A percentile compares a stretch with the other conserved stretches of the same genome.
Conservation (phyloP, 75 land plant genomes). For the Selaginella tamariscina region DNA sequence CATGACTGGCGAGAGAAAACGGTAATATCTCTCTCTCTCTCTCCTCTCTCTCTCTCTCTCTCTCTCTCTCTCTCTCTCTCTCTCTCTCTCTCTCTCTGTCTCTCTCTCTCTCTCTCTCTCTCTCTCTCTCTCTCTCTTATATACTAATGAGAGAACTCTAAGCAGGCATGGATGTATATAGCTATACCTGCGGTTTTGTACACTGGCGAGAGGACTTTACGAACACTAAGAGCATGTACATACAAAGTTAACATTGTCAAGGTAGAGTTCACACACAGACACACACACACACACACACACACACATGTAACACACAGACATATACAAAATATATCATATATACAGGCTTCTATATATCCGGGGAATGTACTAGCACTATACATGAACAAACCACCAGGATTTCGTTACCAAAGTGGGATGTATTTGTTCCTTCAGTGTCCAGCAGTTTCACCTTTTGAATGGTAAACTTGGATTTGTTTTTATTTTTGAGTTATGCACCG, state of each 20-base stretch:
- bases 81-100: conserved; percentile 16
- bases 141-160: too few relatives aligned
- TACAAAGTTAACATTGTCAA: conserved; percentile 47
- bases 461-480: not conserved
- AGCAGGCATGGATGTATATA: conserved; percentile 88
- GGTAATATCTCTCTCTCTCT: conserved; percentile 8
- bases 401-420: conserved; percentile 18
- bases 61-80: too few relatives aligned
- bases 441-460: conserved; percentile 20
- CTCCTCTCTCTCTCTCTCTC: not conserved
- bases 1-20: conserved; percentile 21
- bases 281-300: too few relatives aligned
- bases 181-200: conserved; percentile 55
- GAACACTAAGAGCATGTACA: conserved; percentile 44
- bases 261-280: too few relatives aligned
- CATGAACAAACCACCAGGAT: conserved; percentile 20
- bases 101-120: not conserved
- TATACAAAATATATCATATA: not conserved
- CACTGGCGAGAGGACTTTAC: conserved; percentile 42
- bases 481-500: not conserved
- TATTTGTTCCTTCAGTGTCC: conserved; percentile 21
- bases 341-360: conserved; percentile 20
- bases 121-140: not conserved
- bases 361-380: conserved; percentile 16
- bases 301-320: not conserved